Evolutionary conservation across 169 alveolate genomes (phyloP).

Genomic region (Eimeria necatrix): DNA sequence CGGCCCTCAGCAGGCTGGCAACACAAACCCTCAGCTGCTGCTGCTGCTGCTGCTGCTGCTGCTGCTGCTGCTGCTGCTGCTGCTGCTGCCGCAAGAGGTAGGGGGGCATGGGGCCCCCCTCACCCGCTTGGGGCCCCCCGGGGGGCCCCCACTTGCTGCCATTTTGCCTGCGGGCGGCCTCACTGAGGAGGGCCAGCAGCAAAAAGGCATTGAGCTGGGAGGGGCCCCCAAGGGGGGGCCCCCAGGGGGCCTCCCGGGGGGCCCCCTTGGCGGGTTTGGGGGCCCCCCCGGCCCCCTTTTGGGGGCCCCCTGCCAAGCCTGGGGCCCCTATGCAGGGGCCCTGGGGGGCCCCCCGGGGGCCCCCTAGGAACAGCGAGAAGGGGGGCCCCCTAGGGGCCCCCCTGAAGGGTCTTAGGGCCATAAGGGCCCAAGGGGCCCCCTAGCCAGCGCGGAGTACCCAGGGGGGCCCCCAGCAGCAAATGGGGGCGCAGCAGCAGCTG

Average conservation of each 20-base stretch:
- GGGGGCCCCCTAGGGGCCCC: constrained; percentile 9
- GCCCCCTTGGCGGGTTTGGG: constrained; percentile 2
- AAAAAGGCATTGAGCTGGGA: not conserved
- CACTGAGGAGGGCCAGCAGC: not conserved
- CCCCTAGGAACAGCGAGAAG: not conserved
- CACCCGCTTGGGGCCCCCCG: not conserved
- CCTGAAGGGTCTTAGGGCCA: not conserved
- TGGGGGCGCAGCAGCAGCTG: too few species aligned
- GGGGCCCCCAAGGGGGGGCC: constrained; percentile 9
- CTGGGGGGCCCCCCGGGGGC: constrained; percentile 46
- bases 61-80: constrained; percentile 40
- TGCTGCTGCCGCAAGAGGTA: too few species aligned
- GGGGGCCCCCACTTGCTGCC: not conserved
- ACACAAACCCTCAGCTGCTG: not conserved
- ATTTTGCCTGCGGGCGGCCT: not conserved
- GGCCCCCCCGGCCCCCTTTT: not conserved
- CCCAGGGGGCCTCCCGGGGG: not conserved
- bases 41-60: constrained; percentile 42
- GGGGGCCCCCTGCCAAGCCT: constrained; percentile 9
- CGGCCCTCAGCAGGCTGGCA: not conserved
- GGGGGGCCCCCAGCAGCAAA: not conserved
- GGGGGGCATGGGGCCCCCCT: not conserved
- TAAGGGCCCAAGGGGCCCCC: not conserved
- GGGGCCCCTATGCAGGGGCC: not conserved
- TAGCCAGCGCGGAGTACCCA: not conserved